Evolutionary conservation across 2,329 filamentous ascomycete genomes (phyloP), one percentile per base, ranked within the genome.

Genomic region (Fusarium sp.): DNA sequence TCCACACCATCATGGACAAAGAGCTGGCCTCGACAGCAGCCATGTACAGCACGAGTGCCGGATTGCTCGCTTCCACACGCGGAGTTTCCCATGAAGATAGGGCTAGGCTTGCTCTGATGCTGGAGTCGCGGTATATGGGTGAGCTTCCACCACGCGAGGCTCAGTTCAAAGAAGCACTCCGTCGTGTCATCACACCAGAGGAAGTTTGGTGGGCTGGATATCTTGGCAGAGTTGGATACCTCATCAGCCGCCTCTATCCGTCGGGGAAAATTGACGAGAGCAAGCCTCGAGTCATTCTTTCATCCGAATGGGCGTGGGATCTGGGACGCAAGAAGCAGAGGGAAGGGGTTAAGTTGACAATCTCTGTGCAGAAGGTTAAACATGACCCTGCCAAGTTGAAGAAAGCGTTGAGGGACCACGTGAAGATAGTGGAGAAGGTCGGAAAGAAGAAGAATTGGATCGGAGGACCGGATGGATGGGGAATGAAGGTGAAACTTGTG

Each of bases 171-270:
- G 79, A 82, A 2, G 85, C 86, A 6, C 83, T 94, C 37, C 82
- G 87, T 40, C 81, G 83, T 35, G 83, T 93, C 4, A 80, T 92
- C 4, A 88, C 87, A 0, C 80, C 84, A 0, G 86, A 87, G 72
- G 85, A 88, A 68, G 84, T 87, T 11, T 94, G 91, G 91, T 93
- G 91, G 91, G 87, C 88, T 63, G 86, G 85, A 65, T 93, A 92
- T 76, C 76, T 93, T 1, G 92, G 92, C 1, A 85, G 87, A 15
- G 85, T 93, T 1, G 90, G 89, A 4, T 84, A 84, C 5, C 79
- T 93, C 8, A 82, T 93, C 33, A 89, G 87, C 0, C 84, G 83
- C 12, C 83, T 93, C 10, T 92, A 91, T 80, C 92, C 92, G 1
- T 87, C 89, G 2, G 91, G 92, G 1, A 80, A 85, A 1, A 79